phyloP scores from a whole-genome alignment of 805 yeast genomes.

The Candida sakaeoensis region DNA sequence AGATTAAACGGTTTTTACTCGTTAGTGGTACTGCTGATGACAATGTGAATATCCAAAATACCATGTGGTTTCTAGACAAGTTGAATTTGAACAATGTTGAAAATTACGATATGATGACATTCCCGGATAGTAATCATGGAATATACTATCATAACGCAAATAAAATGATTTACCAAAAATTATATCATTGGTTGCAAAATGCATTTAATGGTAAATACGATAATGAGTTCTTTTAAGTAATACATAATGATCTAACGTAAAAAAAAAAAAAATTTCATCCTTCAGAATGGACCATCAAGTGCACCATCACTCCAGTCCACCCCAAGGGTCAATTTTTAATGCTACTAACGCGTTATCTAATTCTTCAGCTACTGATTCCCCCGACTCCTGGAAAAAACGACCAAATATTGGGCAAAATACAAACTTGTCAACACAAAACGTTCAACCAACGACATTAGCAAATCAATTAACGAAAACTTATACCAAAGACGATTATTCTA shows the following conservation, averaged over 20 bases:
- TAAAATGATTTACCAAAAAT: constrained; percentile 64
- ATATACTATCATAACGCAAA: constrained; percentile 79
- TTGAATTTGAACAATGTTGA: constrained; percentile 52
- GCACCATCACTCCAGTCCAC: too few species aligned
- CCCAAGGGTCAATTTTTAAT: too few species aligned
- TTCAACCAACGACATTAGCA: background rate
- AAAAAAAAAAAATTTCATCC: too few species aligned
- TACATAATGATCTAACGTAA: background rate
- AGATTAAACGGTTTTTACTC: constrained; percentile 62
- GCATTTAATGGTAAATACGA: constrained; percentile 43
- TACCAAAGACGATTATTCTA: background rate
- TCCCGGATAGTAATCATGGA: constrained; percentile 91
- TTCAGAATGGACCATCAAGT: too few species aligned
- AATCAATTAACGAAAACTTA: too few species aligned
- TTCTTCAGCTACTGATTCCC: too few species aligned
- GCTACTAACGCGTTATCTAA: too few species aligned
- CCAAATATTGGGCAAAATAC: too few species aligned
- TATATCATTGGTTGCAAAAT: constrained; percentile 62
- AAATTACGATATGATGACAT: constrained; percentile 81
- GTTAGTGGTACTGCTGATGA: constrained; percentile 99
- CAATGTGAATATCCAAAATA: constrained; percentile 92
- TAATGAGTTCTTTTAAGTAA: constrained; percentile 3
- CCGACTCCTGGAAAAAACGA: too few species aligned
- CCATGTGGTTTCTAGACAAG: constrained; percentile 70
- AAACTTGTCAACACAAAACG: too few species aligned